phyloP scores from a whole-genome alignment of 345 rosid species.

The Adansonia digitata region DNA sequence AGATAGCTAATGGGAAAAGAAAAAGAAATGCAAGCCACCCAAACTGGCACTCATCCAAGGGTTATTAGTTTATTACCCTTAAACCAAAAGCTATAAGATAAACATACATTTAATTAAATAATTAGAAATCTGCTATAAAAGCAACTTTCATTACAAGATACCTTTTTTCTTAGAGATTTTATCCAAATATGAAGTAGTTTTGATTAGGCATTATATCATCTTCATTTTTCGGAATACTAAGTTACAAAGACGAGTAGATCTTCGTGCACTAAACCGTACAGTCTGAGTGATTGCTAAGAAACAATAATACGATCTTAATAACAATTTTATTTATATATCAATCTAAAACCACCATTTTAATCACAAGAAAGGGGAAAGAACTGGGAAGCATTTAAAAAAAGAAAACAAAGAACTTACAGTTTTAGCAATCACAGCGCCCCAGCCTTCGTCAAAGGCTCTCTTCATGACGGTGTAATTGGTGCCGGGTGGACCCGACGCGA shows the following conservation, averaged over 20 bases:
- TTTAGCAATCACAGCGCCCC: slow-evolving; percentile 98
- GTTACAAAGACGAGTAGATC: not conserved
- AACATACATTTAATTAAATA: not conserved
- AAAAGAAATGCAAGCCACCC: not conserved
- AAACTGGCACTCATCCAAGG: not conserved
- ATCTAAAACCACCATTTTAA: not conserved
- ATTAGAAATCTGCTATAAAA: not conserved
- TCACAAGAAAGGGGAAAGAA: not conserved
- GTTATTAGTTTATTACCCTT: not conserved
- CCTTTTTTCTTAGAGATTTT: not conserved
- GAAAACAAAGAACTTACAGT: slow-evolving; percentile 46
- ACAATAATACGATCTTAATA: not conserved
- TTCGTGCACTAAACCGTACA: not conserved
- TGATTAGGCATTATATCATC: not conserved
- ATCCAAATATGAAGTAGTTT: not conserved
- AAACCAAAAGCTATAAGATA: not conserved
- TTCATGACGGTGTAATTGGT: slow-evolving; percentile 97
- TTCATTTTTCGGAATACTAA: not conserved
- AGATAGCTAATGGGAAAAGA: not conserved
- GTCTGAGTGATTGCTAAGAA: not conserved
- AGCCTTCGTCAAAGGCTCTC: slow-evolving; percentile 95
- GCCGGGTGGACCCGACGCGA: slow-evolving; percentile 98
- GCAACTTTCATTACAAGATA: not conserved
- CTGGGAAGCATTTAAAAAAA: not conserved
- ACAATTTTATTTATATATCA: not conserved